phyloP scores from a whole-genome alignment of 1,139 yeast genomes.

The Hemisphaericaspora xylanilytica region DNA sequence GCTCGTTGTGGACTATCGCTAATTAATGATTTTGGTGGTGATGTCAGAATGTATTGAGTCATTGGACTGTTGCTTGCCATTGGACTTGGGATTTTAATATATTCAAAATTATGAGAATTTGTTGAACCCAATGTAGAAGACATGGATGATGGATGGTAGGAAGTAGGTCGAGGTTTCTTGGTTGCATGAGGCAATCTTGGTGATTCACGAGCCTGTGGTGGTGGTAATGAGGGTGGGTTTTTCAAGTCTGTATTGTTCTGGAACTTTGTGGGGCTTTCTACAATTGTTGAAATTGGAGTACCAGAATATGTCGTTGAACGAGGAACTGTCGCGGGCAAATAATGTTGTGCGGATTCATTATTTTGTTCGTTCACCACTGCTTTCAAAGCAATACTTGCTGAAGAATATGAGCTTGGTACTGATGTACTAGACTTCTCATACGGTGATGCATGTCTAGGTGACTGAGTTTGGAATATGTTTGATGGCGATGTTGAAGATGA shows the following conservation, averaged over 20 bases:
- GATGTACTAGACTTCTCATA: slow-evolving; percentile 37
- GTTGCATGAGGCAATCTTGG: slow-evolving; percentile 40
- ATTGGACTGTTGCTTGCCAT: slow-evolving; percentile 28
- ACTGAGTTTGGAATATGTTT: slow-evolving; percentile 13
- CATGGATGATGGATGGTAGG: slow-evolving; percentile 67
- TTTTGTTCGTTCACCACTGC: slow-evolving; percentile 53
- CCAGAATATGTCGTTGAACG: slow-evolving; percentile 47
- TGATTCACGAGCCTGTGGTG: slow-evolving; percentile 19
- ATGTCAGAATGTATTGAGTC: slow-evolving; percentile 36
- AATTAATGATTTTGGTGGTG: slow-evolving; percentile 30
- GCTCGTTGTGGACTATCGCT: slow-evolving; percentile 5
- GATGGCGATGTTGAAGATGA: slow-evolving; percentile 1
- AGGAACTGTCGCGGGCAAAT: slow-evolving; percentile 24
- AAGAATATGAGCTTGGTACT: slow-evolving; percentile 32
- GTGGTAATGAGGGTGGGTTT: slow-evolving; percentile 10
- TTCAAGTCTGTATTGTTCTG: slow-evolving; percentile 2
- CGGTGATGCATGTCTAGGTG: slow-evolving; percentile 17
- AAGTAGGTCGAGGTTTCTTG: slow-evolving; percentile 74
- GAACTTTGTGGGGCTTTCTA: slow-evolving; percentile 42
- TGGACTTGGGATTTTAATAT: slow-evolving; percentile 35
- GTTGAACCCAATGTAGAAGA: slow-evolving; percentile 31
- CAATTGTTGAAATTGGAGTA: slow-evolving; percentile 40
- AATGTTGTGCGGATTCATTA: slow-evolving; percentile 18
- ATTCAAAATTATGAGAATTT: slow-evolving; percentile 23
- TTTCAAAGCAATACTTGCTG: slow-evolving; percentile 65